Evolutionary conservation across 2,329 filamentous ascomycete genomes (phyloP), one percentile per base, ranked within the genome.

Genomic region (Didymella sp.): DNA sequence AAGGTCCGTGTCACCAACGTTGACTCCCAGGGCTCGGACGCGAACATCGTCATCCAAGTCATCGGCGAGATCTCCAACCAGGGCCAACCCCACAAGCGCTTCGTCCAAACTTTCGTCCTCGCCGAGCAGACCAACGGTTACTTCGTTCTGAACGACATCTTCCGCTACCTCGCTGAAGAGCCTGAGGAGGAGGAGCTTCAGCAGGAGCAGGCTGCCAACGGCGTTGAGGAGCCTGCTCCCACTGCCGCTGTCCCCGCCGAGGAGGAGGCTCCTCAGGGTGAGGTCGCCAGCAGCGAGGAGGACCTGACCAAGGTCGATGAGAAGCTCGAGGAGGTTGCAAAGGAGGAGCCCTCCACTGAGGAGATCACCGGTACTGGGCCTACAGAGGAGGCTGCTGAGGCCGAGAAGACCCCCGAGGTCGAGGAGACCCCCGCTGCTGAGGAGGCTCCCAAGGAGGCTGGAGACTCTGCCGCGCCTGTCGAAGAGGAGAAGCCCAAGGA

Each of bases 1-100:
- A 99, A 99, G 82, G 94, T 99, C 72, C 92, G 95, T 75, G 91
- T 99, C 69, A 90, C 94, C 77, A 99, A 99, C 73, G 95, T 99
- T 72, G 95, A 99, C 79, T 94, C 93, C 17, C 94, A 99, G 80
- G 89, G 89, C 61, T 97, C 94, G 9, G 90, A 88, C 76, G 87
- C 93, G 60, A 96, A 93, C 80, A 98, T 99, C 68, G 88, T 99
- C 69, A 96, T 99, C 72, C 93, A 96, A 78, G 95, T 98, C 70
- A 97, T 99, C 74, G 95, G 95, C 64, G 94, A 98, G 80, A 96
- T 95, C 71, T 96, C 93, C 71, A 97, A 96, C 86, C 96, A 96
- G 79, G 87, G 87, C 45, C 88, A 89, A 63, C 91, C 95, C 57
- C 91, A 94, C 72, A 93, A 91, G 82, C 97, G 97, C 78, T 99